Conservation (phyloP, 2,329 filamentous ascomycete species). For the Fusarium sarcochroum region DNA sequence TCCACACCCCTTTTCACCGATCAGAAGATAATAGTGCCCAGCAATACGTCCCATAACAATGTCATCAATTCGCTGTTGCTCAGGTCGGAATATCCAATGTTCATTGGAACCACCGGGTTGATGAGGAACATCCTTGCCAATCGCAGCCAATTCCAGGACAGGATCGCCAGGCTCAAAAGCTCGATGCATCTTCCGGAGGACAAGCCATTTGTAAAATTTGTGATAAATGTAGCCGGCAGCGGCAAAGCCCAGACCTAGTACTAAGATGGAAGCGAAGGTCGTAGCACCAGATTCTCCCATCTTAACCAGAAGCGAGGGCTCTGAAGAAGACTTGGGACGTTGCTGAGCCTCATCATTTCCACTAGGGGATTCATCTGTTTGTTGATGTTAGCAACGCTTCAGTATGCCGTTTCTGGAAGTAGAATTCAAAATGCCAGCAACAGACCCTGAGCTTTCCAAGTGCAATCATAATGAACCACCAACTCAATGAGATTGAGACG, state of each 20-base stretch:
- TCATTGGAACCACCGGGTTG: conserved; percentile 57
- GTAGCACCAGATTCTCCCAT: conserved; percentile 83
- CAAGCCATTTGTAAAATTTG: conserved; percentile 87
- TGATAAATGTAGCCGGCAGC: conserved; percentile 84
- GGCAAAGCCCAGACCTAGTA: conserved; percentile 76
- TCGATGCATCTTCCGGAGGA: conserved; percentile 91
- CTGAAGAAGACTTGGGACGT: conserved; percentile 33
- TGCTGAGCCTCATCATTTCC: conserved; percentile 13
- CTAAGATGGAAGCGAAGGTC: conserved; percentile 80
- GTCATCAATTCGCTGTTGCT: conserved; percentile 85
- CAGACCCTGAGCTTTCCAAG: neutral
- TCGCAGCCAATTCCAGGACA: conserved; percentile 83
- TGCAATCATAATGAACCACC: neutral
- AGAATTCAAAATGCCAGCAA: neutral
- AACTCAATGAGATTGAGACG: neutral
- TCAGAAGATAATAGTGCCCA: conserved; percentile 91
- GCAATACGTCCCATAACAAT: conserved; percentile 81
- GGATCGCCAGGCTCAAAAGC: conserved; percentile 95
- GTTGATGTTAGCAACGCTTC: conserved; percentile 21
- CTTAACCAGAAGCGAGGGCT: conserved; percentile 64
- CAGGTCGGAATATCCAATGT: conserved; percentile 83
- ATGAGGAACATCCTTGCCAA: conserved; percentile 68
- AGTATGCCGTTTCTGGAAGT: conserved; percentile 3
- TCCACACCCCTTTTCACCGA: conserved; percentile 96
- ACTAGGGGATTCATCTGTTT: conserved; percentile 22